Evolutionary conservation across 176 grass and related monocot species (phyloP).

Genomic region (Bolboschoenus planiculmis): DNA sequence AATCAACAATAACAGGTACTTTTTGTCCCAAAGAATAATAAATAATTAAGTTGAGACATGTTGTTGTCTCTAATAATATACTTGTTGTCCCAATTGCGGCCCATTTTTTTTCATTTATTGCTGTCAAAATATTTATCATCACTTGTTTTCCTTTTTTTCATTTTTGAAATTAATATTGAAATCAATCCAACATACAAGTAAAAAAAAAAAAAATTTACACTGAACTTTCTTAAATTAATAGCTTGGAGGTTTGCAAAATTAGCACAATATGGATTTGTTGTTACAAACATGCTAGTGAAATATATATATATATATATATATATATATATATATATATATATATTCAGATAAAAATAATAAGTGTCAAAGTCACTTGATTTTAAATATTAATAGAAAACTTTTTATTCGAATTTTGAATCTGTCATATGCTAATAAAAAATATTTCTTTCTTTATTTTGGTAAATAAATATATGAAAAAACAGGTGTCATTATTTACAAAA

Average conservation of each 20-base stretch:
- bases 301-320: too few species aligned
- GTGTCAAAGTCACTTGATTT: too few species aligned
- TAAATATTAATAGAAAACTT: too few species aligned
- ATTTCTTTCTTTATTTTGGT: neutral
- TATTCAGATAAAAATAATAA: too few species aligned
- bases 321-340: too few species aligned
- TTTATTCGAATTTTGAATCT: too few species aligned
- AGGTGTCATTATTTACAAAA: too few species aligned
- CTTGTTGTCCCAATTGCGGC: neutral
- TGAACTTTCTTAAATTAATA: neutral
- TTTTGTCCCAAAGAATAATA: neutral
- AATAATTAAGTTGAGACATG: neutral
- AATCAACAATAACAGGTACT: neutral
- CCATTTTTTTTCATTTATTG: neutral
- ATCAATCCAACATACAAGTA: neutral
- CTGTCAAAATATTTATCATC: neutral
- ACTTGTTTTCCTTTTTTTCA: neutral
- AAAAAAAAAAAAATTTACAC: neutral
- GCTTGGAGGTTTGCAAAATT: neutral
- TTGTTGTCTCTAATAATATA: neutral
- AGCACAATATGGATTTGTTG: too few species aligned
- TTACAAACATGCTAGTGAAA: too few species aligned
- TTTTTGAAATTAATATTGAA: neutral
- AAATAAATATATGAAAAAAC: neutral
- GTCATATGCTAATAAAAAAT: too few species aligned